phyloP scores from a whole-genome alignment of 257 asterid genomes.

The Nicotiana paniculata region DNA sequence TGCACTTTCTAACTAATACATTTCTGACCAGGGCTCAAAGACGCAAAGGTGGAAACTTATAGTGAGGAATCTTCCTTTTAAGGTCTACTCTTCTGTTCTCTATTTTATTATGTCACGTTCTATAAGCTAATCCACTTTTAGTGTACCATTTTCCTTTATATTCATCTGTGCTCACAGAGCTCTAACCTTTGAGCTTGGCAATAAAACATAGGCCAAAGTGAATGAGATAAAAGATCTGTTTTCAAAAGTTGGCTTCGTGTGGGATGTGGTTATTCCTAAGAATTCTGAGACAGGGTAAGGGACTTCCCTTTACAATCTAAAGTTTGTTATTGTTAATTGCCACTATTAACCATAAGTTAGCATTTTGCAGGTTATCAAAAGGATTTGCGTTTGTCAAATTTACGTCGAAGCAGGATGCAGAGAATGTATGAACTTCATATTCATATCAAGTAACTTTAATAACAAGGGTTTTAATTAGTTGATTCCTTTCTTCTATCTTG shows the following conservation, averaged over 20 bases:
- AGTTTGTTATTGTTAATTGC: background rate
- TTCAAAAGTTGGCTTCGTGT: slow-evolving; percentile 65
- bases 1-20: background rate
- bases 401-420: slow-evolving; percentile 82
- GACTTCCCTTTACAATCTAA: background rate
- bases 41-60: slow-evolving; percentile 92
- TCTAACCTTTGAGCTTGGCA: slow-evolving; percentile 7
- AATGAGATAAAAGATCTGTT: slow-evolving; percentile 73
- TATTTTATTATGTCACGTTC: background rate
- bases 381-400: slow-evolving; percentile 96
- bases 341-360: slow-evolving; percentile 9
- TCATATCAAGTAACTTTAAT: background rate
- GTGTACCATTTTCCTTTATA: background rate
- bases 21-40: slow-evolving; percentile 76
- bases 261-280: slow-evolving; percentile 91
- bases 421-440: slow-evolving; percentile 41
- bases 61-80: slow-evolving; percentile 88
- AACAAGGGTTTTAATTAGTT: background rate
- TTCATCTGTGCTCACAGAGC: slow-evolving; percentile 3
- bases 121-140: background rate
- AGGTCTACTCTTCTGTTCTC: slow-evolving; percentile 39
- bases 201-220: slow-evolving; percentile 57
- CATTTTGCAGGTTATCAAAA: slow-evolving; percentile 56
- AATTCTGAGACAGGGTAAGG: slow-evolving; percentile 72
- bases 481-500: background rate